These are phyloP conservation scores for Luzula sylvatica DNA, from an alignment of 176 grass and related monocot species.

Conservation along the genomic window DNA sequence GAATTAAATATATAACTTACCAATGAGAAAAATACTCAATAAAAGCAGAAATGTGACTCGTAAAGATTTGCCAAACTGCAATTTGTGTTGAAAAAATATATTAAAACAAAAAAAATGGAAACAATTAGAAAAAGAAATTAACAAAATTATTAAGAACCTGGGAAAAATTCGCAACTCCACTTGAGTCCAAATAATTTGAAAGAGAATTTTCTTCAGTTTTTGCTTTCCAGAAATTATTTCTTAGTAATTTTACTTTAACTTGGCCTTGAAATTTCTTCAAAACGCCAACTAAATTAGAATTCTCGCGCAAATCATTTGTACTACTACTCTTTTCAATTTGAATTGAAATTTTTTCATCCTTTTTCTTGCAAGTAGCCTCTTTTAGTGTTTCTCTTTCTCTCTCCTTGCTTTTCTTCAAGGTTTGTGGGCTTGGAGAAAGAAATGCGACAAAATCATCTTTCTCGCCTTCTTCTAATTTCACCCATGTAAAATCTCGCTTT, in stretches of 20 bases:
- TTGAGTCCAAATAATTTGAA: constrained; percentile 39
- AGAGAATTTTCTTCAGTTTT: constrained; percentile 54
- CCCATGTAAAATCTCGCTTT: constrained; percentile 43
- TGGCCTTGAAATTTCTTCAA: constrained; percentile 33
- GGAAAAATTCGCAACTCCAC: constrained; percentile 21
- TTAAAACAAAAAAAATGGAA: background rate
- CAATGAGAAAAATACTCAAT: constrained; percentile 80
- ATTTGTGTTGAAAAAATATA: constrained; percentile 18
- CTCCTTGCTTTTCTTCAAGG: constrained; percentile 24
- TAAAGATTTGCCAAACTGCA: constrained; percentile 46
- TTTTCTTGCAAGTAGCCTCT: constrained; percentile 33
- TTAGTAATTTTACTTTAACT: constrained; percentile 48
- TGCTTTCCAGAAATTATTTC: constrained; percentile 53
- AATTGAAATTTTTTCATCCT: constrained; percentile 11
- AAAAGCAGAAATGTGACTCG: constrained; percentile 56
- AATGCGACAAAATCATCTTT: constrained; percentile 66
- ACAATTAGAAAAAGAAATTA: background rate
- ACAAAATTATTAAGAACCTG: constrained; percentile 26
- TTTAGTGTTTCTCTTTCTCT: constrained; percentile 24
- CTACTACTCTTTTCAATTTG: constrained; percentile 18
- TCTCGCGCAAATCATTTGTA: constrained; percentile 6
- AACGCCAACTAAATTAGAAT: constrained; percentile 20
- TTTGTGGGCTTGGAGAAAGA: constrained; percentile 45
- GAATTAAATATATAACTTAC: constrained; percentile 34
- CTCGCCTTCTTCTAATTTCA: constrained; percentile 73